Base-by-base conservation (phyloP, 2,329 filamentous ascomycete species). In the Byssochlamys sp. region DNA sequence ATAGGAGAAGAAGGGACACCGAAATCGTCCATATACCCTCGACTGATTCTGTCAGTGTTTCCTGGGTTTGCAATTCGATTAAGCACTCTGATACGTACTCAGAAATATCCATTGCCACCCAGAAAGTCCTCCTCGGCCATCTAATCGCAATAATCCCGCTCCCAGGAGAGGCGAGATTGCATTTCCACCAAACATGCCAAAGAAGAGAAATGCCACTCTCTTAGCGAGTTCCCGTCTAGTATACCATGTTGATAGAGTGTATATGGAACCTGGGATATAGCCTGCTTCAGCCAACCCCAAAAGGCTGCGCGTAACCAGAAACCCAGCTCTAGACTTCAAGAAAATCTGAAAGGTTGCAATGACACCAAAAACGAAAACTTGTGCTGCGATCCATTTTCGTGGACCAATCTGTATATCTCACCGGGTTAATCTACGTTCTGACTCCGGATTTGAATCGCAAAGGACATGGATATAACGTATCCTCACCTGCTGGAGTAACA, bases 91-190 rank as follows among this genome's bases (percentile, higher is more conserved):
- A 11, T 29, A 65, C 67, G 54, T 66, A 81, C 78, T 64, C 10
- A 81, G 56, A 49, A 80, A 81, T 1, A 81, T 74, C 78, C 77
- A 81, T 59, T 79, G 75, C 79, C 79, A 81, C 0, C 78, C 78
- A 4, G 68, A 67, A 4, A 81, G 60, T 0, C 76, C 75, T 2
- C 70, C 62, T 10, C 63, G 59, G 0, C 74, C 75, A 24, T 77
- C 73, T 19, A 81, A 67, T 55, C 72, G 77, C 5, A 81, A 62
- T 6, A 81, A 76, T 0, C 74, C 78, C 6, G 77, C 77, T 0
- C 77, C 79, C 2, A 82, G 66, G 1, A 81, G 68, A 0, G 78
- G 77, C 27, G 75, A 78, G 1, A 81, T 69, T 0, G 79, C 78
- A 25, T 78, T 78, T 0, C 78, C 79, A 0, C 78, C 74, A 58